Percentiles rank a stretch among this genome's conserved stretches.
phyloP scores from a whole-genome alignment of 768 basidiomycete genomes.

The Rhizopogon vesiculosus region DNA sequence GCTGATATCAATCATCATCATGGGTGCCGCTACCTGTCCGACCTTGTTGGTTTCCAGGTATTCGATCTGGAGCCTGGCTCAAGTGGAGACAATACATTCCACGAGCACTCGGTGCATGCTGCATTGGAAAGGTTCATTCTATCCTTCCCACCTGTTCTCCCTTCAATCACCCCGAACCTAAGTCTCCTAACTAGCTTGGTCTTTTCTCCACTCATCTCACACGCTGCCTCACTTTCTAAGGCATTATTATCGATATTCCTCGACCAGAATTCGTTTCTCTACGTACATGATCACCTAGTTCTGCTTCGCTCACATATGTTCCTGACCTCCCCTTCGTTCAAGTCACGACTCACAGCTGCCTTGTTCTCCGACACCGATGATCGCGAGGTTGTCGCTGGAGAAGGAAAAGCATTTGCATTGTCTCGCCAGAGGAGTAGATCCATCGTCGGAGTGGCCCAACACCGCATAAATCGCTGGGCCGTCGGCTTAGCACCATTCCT shows the following conservation, averaged over 20 bases:
- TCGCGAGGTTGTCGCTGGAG: constrained; percentile 29
- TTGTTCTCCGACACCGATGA: constrained; percentile 75
- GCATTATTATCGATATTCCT: constrained; percentile 68
- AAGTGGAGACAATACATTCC: constrained; percentile 18
- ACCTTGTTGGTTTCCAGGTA: constrained; percentile 42
- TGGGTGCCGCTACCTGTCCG: constrained; percentile 22
- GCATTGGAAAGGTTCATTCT: constrained; percentile 46
- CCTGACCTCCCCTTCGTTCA: constrained; percentile 70
- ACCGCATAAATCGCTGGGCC: constrained; percentile 38
- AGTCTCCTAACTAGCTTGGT: constrained; percentile 57
- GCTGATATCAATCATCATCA: not conserved
- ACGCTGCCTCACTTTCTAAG: constrained; percentile 59
- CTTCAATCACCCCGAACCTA: constrained; percentile 61
- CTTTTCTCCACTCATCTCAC: constrained; percentile 54
- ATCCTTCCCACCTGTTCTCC: constrained; percentile 54
- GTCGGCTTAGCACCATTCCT: constrained; percentile 72
- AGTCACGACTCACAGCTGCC: constrained; percentile 59
- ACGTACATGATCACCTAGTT: constrained; percentile 60
- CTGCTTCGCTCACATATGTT: constrained; percentile 75
- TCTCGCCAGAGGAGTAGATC: constrained; percentile 16
- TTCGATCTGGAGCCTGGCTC: constrained; percentile 69
- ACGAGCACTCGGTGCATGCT: constrained; percentile 13
- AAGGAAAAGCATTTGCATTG: constrained; percentile 15
- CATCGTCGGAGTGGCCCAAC: constrained; percentile 15
- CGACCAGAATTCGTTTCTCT: constrained; percentile 55